Percentiles rank a stretch among this genome's conserved stretches.
Evolutionary conservation across 2,329 filamentous ascomycete genomes (phyloP).

Genomic region (Thielaviopsis punctulata): DNA sequence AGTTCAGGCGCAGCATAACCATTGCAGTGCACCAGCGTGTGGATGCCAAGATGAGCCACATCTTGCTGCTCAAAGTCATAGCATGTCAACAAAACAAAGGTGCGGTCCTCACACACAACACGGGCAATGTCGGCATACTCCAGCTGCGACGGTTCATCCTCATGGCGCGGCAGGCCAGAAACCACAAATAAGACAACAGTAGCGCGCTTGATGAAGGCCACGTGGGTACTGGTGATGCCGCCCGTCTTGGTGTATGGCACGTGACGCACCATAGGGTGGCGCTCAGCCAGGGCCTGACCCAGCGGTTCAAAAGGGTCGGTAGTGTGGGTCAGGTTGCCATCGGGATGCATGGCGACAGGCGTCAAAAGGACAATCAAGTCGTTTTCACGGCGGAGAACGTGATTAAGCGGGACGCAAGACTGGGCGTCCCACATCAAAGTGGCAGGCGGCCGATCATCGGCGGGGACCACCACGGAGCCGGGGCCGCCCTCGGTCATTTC

Average conservation of each 20-base stretch:
- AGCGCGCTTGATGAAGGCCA: constrained; percentile 43
- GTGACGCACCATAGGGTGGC: constrained; percentile 47
- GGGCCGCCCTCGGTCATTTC: constrained; percentile 8
- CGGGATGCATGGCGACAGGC: constrained; percentile 33
- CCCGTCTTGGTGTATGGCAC: constrained; percentile 49
- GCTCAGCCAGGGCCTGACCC: constrained; percentile 42
- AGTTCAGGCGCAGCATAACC: constrained; percentile 31
- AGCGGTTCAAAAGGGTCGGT: constrained; percentile 58
- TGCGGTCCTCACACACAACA: constrained; percentile 26
- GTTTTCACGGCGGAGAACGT: constrained; percentile 25
- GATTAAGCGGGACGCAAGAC: constrained; percentile 30
- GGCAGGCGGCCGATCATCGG: constrained; percentile 10
- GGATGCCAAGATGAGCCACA: constrained; percentile 26
- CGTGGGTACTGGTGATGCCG: constrained; percentile 47
- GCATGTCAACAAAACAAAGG: constrained; percentile 35
- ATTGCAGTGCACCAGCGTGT: constrained; percentile 33
- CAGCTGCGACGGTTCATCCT: constrained; percentile 33
- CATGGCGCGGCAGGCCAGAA: constrained; percentile 26
- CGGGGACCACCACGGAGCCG: constrained; percentile 13
- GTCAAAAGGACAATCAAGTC: constrained; percentile 46
- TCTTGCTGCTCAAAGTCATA: constrained; percentile 26
- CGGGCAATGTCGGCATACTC: constrained; percentile 30
- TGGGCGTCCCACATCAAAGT: constrained; percentile 26
- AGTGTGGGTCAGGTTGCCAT: constrained; percentile 23
- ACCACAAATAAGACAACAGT: constrained; percentile 44